phyloP scores from a whole-genome alignment of 148 eudicot genomes.

The Euryodendron excelsum region DNA sequence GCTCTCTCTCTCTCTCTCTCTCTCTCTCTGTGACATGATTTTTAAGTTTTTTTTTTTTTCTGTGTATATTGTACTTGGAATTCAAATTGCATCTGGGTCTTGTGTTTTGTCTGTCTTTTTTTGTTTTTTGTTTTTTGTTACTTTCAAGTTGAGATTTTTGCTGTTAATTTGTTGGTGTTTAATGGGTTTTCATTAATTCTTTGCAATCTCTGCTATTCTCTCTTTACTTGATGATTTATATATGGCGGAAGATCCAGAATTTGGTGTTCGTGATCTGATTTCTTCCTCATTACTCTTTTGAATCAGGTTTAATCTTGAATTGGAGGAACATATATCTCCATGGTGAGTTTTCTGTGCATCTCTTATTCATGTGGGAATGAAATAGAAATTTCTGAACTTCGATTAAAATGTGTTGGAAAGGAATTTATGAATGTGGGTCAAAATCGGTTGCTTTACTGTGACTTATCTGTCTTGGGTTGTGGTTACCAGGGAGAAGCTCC shows the following conservation, averaged over 20 bases:
- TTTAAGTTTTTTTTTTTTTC: not conserved
- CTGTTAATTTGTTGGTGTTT: not conserved
- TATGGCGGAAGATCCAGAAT: not conserved
- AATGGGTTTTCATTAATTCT: not conserved
- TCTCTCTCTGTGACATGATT: not conserved
- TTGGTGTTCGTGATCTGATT: slow-evolving; percentile 14
- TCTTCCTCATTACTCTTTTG: not conserved
- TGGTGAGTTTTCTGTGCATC: slow-evolving; percentile 26
- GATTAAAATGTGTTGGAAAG: too few species aligned
- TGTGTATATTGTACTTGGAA: not conserved
- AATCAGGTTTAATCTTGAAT: slow-evolving; percentile 28
- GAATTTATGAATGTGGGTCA: not conserved
- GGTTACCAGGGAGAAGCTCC: slow-evolving; percentile 62
- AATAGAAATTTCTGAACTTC: too few species aligned
- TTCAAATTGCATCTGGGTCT: not conserved
- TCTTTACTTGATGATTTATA: not conserved
- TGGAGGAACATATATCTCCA: slow-evolving; percentile 13
- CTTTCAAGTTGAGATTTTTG: not conserved
- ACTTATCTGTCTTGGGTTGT: slow-evolving; percentile 3
- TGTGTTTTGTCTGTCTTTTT: not conserved
- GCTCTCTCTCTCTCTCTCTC: too few species aligned
- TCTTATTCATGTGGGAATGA: not conserved
- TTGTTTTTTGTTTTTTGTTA: not conserved
- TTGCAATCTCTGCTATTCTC: not conserved
- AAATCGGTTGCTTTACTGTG: not conserved